phyloP scores from a whole-genome alignment of 176 grass and related monocot genomes.

The Elaeis guineensis region DNA sequence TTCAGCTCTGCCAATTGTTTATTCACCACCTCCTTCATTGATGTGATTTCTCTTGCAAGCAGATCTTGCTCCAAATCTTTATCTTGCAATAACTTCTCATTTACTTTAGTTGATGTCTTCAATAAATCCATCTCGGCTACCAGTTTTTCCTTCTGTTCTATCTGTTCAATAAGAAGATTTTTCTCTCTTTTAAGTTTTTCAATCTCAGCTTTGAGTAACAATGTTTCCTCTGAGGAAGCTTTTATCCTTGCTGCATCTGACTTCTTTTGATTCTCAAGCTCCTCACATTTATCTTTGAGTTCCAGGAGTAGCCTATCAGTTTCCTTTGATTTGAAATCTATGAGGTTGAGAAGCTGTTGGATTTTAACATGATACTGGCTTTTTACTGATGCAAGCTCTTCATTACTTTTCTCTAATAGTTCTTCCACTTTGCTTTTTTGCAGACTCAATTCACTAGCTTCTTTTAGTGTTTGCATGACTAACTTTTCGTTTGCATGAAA shows the following conservation, averaged over 20 bases:
- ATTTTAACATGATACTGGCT: conserved; percentile 51
- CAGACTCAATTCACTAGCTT: conserved; percentile 53
- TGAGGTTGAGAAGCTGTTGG: conserved; percentile 61
- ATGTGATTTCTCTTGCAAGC: conserved; percentile 46
- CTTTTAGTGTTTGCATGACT: conserved; percentile 60
- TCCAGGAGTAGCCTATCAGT: conserved; percentile 46
- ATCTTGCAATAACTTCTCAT: conserved; percentile 39
- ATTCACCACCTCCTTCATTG: conserved; percentile 37
- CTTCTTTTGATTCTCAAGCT: conserved; percentile 59
- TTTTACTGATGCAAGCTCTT: conserved; percentile 44
- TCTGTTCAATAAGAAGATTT: conserved; percentile 32
- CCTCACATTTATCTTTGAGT: conserved; percentile 54
- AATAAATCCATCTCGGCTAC: conserved; percentile 19
- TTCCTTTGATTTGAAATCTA: conserved; percentile 84
- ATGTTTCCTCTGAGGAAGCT: conserved; percentile 47
- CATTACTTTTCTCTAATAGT: conserved; percentile 48
- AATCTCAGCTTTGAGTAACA: conserved; percentile 40
- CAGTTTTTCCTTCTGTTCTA: conserved; percentile 40
- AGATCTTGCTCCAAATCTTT: conserved; percentile 47
- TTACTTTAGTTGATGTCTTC: conserved; percentile 24
- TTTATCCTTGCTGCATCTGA: conserved; percentile 44
- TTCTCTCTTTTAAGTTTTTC: conserved; percentile 50
- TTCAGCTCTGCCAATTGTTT: conserved; percentile 39
- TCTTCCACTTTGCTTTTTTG: conserved; percentile 72
- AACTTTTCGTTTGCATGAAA: conserved; percentile 60